Evolutionary conservation across 176 grass and related monocot genomes (phyloP), one percentile per base, ranked within the genome.

Genomic region (Olyra latifolia): DNA sequence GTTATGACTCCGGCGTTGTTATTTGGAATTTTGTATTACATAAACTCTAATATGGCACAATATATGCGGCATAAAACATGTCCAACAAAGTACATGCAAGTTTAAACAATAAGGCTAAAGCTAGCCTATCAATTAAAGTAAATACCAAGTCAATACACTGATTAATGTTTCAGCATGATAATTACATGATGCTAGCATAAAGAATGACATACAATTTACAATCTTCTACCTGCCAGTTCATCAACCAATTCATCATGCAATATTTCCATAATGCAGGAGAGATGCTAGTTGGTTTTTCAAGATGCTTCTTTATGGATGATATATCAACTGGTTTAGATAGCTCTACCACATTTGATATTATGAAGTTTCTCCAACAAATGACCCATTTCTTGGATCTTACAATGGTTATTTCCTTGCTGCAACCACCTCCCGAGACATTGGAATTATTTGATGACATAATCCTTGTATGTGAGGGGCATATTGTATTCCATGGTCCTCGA

Each of bases 401-500:
- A 6, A 17, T 50, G 48, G 48, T 50, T 50, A 19, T 50, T 50
- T 50, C 48, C 16, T 50, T 50, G 5, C 5, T 19, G 48, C 48
- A 50, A 50, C 48, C 48, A 19, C 5, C 48, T 50, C 48, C 46
- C 13, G 48, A 50, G 48, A 19, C 48, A 19, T 19, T 50, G 5
- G 15, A 50, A 50, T 50, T 50, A 50, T 50, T 50, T 19, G 48
- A 54, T 54, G 84, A 91, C 63, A 57, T 97, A 44, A 91, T 97
- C 69, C 82, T 97, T 74, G 62, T 97, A 65, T 89, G 91, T 7
- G 91, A 97, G 74, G 89, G 94, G 2, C 56, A 72, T 66, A 91
- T 97, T 89, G 86, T 80, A 22, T 97, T 93, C 82, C 94, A 91
- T 83, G 89, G 94, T 57, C 94, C 94, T 66, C 70, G 89, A 49